A percentile compares a stretch with the other conserved stretches of the same genome.
Evolutionary conservation across 371 early-diverging fungal genomes (phyloP).

Genomic region (Haplosporangium sp.): DNA sequence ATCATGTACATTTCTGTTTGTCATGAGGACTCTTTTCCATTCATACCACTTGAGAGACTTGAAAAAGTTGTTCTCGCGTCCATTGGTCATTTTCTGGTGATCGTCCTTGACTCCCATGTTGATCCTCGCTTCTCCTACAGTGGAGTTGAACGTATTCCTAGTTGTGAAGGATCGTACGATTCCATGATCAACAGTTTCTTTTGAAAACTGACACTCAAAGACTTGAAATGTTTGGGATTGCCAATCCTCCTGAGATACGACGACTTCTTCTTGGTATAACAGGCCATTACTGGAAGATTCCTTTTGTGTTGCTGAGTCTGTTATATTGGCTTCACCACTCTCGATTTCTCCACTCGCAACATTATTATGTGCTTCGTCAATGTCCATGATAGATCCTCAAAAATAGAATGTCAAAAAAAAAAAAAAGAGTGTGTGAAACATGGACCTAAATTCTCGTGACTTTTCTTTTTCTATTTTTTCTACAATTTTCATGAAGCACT

Average conservation of each 20-base stretch:
- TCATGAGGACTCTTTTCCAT: background rate
- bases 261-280: background rate
- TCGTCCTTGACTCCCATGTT: constrained; percentile 37
- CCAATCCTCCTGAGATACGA: constrained; percentile 7
- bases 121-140: constrained; percentile 32
- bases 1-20: too few relatives aligned
- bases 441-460: too few relatives aligned
- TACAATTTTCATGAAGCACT: background rate
- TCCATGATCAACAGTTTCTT: background rate
- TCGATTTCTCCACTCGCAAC: background rate
- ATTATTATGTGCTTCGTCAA: background rate
- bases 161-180: constrained; percentile 34
- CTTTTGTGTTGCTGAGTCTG: background rate
- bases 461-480: background rate
- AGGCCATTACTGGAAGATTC: background rate
- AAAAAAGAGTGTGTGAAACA: too few relatives aligned
- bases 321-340: background rate
- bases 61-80: constrained; percentile 51
- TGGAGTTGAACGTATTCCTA: constrained; percentile 25
- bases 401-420: too few relatives aligned
- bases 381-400: background rate
- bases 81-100: constrained; percentile 29
- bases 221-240: constrained; percentile 24
- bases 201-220: constrained; percentile 23
- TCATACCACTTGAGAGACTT: constrained; percentile 48